Base-by-base conservation (phyloP, 2,329 filamentous ascomycete species). In the Curvularia lunata region DNA sequence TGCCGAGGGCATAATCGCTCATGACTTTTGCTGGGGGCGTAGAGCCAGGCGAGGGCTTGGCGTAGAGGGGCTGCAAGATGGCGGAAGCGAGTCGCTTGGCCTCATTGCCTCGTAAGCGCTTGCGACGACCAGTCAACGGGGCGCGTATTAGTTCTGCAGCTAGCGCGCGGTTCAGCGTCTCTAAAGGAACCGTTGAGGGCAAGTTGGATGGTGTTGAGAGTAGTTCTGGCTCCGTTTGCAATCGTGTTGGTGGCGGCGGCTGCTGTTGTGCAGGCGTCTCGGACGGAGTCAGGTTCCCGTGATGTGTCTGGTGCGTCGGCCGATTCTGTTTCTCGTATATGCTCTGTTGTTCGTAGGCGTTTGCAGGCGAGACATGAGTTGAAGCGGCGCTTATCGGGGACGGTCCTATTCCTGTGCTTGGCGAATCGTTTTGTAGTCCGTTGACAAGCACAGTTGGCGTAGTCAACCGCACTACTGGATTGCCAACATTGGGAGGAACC, bases 401-500 rank as follows among this genome's bases (percentile, higher is more conserved):
- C 2, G 70, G 66, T 13, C 67, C 63, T 12, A 71, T 50, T 9
- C 60, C 63, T 1, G 64, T 67, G 47, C 60, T 70, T 9, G 74
- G 68, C 0, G 63, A 68, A 7, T 62, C 59, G 41, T 74, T 65
- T 48, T 75, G 65, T 55, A 82, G 79, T 47, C 83, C 84, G 48
- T 85, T 86, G 21, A 86, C 79, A 7, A 85, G 77, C 2, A 85
- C 75, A 9, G 82, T 80, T 0, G 84, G 84, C 1, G 87, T 90
- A 23, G 87, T 86, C 13, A 90, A 78, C 56, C 86, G 81, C 0
- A 90, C 58, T 23, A 59, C 85, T 2, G 84, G 81, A 0, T 86
- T 86, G 1, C 86, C 81, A 18, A 82, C 78, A 57, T 87, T 82
- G 63, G 86, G 82, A 7, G 87, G 87, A 0, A 89, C 87, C 65